phyloP scores from a whole-genome alignment of 352 stramenopile species.

The Phytophthora sansomeana region DNA sequence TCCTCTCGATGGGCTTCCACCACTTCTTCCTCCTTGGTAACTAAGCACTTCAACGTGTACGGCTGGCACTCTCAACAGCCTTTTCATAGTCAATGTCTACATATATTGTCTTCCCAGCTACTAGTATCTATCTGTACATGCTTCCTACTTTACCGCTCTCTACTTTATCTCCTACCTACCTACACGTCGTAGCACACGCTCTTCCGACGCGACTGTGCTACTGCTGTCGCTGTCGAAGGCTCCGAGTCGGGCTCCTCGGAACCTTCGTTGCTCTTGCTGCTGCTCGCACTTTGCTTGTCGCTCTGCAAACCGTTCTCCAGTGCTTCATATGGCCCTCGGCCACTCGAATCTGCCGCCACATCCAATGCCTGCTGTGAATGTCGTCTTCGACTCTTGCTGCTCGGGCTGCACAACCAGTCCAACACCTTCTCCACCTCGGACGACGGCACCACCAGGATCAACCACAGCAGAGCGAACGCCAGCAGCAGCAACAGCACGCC shows the following conservation, averaged over 20 bases:
- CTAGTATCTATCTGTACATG: conserved; percentile 1
- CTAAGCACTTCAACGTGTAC: too few species aligned
- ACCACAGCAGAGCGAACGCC: conserved; percentile 46
- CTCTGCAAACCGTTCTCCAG: conserved; percentile 10
- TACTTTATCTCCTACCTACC: conserved; percentile 26
- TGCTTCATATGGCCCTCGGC: conserved; percentile 1
- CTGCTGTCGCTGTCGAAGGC: conserved; percentile 2
- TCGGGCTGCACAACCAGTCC: conserved; percentile 26
- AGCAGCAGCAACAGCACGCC: conserved; percentile 44
- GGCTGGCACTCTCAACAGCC: too few species aligned
- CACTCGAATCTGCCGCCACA: not conserved
- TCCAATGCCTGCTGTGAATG: conserved; percentile 7
- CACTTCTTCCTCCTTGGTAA: too few species aligned
- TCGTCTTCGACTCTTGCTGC: conserved; percentile 14
- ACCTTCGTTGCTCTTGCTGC: not conserved
- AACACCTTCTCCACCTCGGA: conserved; percentile 38
- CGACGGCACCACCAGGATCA: conserved; percentile 38
- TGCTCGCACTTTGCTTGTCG: conserved; percentile 3
- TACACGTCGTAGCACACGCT: conserved; percentile 51
- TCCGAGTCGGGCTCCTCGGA: conserved; percentile 30
- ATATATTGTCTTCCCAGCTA: conserved; percentile 14
- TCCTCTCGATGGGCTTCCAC: too few species aligned
- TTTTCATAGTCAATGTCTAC: not conserved
- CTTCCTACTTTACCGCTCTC: conserved; percentile 7
- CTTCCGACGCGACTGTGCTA: conserved; percentile 27